A percentile compares a stretch with the other conserved stretches of the same genome.
These are phyloP conservation scores for Ilyonectria robusta DNA, from an alignment of 2,329 filamentous ascomycete genomes.

Conservation along the genomic window DNA sequence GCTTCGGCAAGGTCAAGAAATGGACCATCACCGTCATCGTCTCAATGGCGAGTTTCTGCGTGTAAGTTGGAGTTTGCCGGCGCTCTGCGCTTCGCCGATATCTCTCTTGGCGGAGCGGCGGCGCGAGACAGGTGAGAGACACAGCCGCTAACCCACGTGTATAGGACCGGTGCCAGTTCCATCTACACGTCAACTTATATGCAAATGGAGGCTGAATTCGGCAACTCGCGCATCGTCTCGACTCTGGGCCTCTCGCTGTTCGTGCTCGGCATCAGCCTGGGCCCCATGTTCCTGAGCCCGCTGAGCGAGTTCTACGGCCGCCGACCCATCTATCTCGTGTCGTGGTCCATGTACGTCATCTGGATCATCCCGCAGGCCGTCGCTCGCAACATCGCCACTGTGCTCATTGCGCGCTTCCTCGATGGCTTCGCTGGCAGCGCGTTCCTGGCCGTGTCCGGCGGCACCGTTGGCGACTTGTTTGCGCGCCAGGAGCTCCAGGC, in stretches of 20 bases:
- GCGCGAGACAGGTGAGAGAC: slow-evolving; percentile 5
- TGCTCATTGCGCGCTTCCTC: slow-evolving; percentile 84
- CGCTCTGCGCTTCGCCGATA: slow-evolving; percentile 19
- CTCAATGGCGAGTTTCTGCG: slow-evolving; percentile 82
- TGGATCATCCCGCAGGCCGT: slow-evolving; percentile 88
- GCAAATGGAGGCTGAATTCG: slow-evolving; percentile 83
- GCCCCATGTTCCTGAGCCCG: slow-evolving; percentile 74
- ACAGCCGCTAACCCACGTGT: slow-evolving; percentile 5
- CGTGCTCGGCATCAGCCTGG: slow-evolving; percentile 80
- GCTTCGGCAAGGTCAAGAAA: slow-evolving; percentile 75
- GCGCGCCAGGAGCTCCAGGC: slow-evolving; percentile 76
- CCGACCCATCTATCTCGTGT: slow-evolving; percentile 82
- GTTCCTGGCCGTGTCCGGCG: slow-evolving; percentile 82
- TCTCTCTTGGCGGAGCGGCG: slow-evolving; percentile 2
- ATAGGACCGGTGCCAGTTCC: slow-evolving; percentile 86
- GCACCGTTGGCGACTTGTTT: slow-evolving; percentile 88
- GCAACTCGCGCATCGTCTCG: slow-evolving; percentile 78
- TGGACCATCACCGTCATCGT: slow-evolving; percentile 86
- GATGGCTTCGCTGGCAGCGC: slow-evolving; percentile 79
- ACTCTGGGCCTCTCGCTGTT: slow-evolving; percentile 87
- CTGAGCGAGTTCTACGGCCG: slow-evolving; percentile 86
- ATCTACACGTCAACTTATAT: slow-evolving; percentile 88
- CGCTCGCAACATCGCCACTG: slow-evolving; percentile 84
- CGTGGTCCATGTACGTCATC: slow-evolving; percentile 81
- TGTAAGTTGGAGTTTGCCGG: slow-evolving; percentile 73